Conservation (phyloP, 495 filamentous ascomycete genomes). For the Apodospora peruviana region DNA sequence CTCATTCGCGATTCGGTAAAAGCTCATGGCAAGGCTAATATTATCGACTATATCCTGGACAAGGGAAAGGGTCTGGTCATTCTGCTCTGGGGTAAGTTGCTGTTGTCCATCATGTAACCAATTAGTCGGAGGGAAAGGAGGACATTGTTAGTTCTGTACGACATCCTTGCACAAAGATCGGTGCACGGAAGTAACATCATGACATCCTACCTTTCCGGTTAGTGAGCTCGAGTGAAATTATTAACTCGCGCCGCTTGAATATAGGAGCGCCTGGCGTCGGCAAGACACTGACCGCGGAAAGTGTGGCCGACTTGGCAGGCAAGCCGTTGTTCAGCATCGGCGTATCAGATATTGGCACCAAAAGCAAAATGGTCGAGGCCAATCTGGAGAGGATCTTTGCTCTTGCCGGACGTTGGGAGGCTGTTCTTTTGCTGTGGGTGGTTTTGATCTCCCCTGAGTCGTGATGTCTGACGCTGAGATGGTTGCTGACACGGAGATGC, state of each 20-base stretch:
- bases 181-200: too few species aligned
- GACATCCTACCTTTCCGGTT: too few species aligned
- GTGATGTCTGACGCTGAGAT: too few species aligned
- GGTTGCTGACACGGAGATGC: too few species aligned
- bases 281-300: conserved; percentile 51
- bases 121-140: background rate
- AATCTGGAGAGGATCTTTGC: conserved; percentile 37
- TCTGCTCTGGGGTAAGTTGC: conserved; percentile 5
- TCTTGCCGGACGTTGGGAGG: conserved; percentile 36
- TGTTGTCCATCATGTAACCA: background rate
- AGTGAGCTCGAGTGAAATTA: too few species aligned
- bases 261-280: conserved; percentile 43
- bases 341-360: conserved; percentile 14
- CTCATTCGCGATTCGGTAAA: conserved; percentile 4
- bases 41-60: conserved; percentile 40
- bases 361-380: conserved; percentile 15
- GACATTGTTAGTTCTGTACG: conserved; percentile 34
- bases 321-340: conserved; percentile 16
- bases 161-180: too few species aligned
- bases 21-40: conserved; percentile 1
- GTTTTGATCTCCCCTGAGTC: conserved; percentile 3
- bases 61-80: conserved; percentile 36
- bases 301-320: conserved; percentile 29
- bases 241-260: conserved; percentile 15
- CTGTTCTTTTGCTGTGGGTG: conserved; percentile 29